Base-by-base conservation (phyloP, 2,329 filamentous ascomycete species). In the Diaporthe sp. region DNA sequence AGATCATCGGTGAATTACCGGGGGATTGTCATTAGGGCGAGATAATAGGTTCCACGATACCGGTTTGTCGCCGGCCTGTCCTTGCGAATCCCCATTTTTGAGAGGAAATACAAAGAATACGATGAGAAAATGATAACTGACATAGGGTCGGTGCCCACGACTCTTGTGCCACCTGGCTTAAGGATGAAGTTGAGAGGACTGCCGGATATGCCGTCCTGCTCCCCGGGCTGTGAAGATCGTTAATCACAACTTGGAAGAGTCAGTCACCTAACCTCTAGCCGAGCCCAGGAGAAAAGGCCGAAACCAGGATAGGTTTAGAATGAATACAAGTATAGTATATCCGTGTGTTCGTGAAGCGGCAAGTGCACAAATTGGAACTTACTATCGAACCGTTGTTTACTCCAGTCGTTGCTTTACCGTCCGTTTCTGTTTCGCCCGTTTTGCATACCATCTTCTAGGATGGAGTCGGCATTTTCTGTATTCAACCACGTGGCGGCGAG, bases 1-100 rank as follows among this genome's bases (percentile, higher is more conserved):
- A 12, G 44, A 58, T 39, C 63, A 39, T 37, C 63, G 47, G 47
- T 53, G 47, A 68, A 68, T 53, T 32, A 68, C 63, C 63, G 63
- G 47, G 53, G 39, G 63, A 68, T 68, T 53, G 39, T 68, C 63
- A 68, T 68, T 39, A 50, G 39, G n/a, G n/a, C 32, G 63, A 37
- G n/a, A 68, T 27, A 68, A 39, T 39, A 39, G 19, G 35, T 37
- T 22, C n/a, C 9, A 7, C 15, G 32, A 39, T 30, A 7, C 47
- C 47, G 32, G 47, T 39, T 39, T 39, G n/a, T 53, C 17, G 32
- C 32, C 30, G 13, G 47, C 47, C 30, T 13, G 5, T 53, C 63
- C 32, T 53, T 32, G 59, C 37, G 25, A 65, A 22, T 47, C 59
- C 22, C 59, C 59, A 65, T 47, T n/a, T 32, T 65, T 65, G 10